phyloP scores from a whole-genome alignment of 2,329 filamentous ascomycete species.

The Biscogniauxia marginata region DNA sequence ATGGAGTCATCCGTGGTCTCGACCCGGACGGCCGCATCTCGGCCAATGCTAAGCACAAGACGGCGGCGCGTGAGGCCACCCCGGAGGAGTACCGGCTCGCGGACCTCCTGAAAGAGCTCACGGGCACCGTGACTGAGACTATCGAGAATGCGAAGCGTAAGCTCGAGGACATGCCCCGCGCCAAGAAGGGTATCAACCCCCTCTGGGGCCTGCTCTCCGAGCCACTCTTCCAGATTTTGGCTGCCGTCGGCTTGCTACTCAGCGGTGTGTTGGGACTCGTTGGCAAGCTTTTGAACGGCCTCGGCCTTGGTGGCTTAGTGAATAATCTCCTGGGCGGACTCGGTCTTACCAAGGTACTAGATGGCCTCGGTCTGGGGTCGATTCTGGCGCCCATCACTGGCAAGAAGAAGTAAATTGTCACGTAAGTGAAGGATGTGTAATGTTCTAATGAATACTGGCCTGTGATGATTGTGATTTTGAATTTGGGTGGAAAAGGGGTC shows the following conservation, averaged over 20 bases:
- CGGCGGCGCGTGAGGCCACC: slow-evolving; percentile 70
- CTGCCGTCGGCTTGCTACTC: slow-evolving; percentile 80
- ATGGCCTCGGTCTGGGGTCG: slow-evolving; percentile 65
- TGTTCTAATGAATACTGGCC: neutral
- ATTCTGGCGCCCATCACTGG: slow-evolving; percentile 44
- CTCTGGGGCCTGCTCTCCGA: slow-evolving; percentile 81
- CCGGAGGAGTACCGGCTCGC: slow-evolving; percentile 84
- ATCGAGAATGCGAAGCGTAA: slow-evolving; percentile 88
- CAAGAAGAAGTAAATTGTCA: slow-evolving; percentile 36
- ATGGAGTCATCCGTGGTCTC: slow-evolving; percentile 81
- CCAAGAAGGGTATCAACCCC: slow-evolving; percentile 92
- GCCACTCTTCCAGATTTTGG: slow-evolving; percentile 89
- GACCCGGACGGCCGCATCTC: slow-evolving; percentile 87
- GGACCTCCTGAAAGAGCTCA: slow-evolving; percentile 82
- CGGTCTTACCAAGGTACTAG: slow-evolving; percentile 72
- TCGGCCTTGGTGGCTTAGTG: slow-evolving; percentile 79
- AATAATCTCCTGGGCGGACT: slow-evolving; percentile 76
- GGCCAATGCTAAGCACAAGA: slow-evolving; percentile 79
- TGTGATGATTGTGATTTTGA: neutral
- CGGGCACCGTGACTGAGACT: slow-evolving; percentile 73
- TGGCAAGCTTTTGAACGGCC: slow-evolving; percentile 73
- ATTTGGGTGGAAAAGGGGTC: neutral
- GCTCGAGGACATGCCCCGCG: slow-evolving; percentile 87
- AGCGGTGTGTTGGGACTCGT: slow-evolving; percentile 83
- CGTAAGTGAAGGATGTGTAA: neutral